Conservation (phyloP, 768 basidiomycete genomes). For the Kwoniella shandongensis region DNA sequence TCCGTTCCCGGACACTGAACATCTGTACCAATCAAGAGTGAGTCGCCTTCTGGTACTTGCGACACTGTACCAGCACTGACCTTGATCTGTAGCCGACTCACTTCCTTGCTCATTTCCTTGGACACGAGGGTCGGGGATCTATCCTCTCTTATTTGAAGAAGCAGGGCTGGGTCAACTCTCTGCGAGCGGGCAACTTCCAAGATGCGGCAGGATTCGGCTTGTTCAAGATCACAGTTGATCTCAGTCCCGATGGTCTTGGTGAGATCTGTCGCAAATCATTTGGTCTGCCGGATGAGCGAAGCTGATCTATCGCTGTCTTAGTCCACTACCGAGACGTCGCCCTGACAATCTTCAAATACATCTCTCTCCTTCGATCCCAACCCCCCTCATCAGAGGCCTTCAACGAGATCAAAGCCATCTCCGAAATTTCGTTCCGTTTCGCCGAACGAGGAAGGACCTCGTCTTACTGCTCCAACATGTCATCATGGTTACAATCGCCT, state of each 20-base stretch:
- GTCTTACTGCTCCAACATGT: conserved; percentile 71
- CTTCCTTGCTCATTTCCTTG: conserved; percentile 69
- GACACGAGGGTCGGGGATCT: conserved; percentile 83
- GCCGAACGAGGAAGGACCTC: conserved; percentile 79
- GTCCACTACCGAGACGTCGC: conserved; percentile 74
- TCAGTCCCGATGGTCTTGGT: conserved; percentile 87
- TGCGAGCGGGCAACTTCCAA: conserved; percentile 71
- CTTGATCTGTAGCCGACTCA: conserved; percentile 60
- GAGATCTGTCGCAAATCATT: no score
- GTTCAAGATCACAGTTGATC: conserved; percentile 76
- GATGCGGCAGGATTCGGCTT: conserved; percentile 73
- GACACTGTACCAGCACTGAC: conserved; percentile 1
- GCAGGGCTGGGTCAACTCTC: conserved; percentile 77
- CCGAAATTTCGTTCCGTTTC: conserved; percentile 77
- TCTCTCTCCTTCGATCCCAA: conserved; percentile 54
- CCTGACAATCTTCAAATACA: conserved; percentile 73
- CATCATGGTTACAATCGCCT: conserved; percentile 76
- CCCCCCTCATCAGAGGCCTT: conserved; percentile 63
- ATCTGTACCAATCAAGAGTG: conserved; percentile 61
- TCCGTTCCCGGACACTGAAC: conserved; percentile 54
- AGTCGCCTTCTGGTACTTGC: no score
- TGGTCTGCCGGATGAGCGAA: no score
- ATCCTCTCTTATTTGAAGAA: conserved; percentile 84
- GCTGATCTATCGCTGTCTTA: conserved; percentile 46
- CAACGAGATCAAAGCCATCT: conserved; percentile 70